Percentiles rank a stretch among this genome's conserved stretches.
phyloP scores from a whole-genome alignment of 495 filamentous ascomycete genomes.

The Paragyromitra xinjiangensis region DNA sequence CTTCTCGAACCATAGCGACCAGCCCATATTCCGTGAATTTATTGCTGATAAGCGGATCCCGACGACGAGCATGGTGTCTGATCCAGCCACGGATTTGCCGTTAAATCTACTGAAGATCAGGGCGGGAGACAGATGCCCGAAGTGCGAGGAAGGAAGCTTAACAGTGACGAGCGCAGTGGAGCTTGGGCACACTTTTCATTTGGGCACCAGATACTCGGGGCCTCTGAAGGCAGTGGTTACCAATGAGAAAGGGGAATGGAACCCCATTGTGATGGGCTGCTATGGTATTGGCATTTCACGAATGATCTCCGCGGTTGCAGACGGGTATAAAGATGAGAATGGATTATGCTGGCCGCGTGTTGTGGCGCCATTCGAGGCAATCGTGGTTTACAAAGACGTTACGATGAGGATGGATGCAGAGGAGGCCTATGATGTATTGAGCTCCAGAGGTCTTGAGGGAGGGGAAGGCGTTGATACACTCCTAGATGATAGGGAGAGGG shows the following conservation, averaged over 20 bases:
- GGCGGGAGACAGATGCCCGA: slow-evolving; percentile 75
- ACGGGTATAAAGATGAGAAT: slow-evolving; percentile 71
- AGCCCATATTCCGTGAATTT: slow-evolving; percentile 52
- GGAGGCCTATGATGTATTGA: slow-evolving; percentile 69
- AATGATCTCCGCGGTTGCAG: slow-evolving; percentile 85
- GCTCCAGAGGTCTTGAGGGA: slow-evolving; percentile 25
- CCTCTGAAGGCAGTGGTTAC: slow-evolving; percentile 71
- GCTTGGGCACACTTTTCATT: slow-evolving; percentile 92
- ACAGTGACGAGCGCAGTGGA: slow-evolving; percentile 78
- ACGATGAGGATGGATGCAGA: slow-evolving; percentile 64
- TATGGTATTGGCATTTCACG: slow-evolving; percentile 94
- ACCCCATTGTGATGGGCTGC: slow-evolving; percentile 89
- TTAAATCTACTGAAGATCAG: slow-evolving; percentile 71
- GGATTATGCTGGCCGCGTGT: slow-evolving; percentile 89
- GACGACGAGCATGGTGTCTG: slow-evolving; percentile 34
- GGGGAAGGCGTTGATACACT: slow-evolving; percentile 57
- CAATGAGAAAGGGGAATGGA: slow-evolving; percentile 52
- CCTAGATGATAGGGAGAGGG: slow-evolving; percentile 77
- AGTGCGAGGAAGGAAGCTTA: slow-evolving; percentile 72
- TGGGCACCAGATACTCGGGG: slow-evolving; percentile 85
- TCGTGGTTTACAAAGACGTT: slow-evolving; percentile 69
- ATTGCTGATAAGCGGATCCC: slow-evolving; percentile 58
- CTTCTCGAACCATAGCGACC: slow-evolving; percentile 54
- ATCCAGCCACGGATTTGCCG: slow-evolving; percentile 48
- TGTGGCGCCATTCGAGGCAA: slow-evolving; percentile 84